Base-by-base conservation (phyloP, 495 filamentous ascomycete species). In the Penicillium parvum region DNA sequence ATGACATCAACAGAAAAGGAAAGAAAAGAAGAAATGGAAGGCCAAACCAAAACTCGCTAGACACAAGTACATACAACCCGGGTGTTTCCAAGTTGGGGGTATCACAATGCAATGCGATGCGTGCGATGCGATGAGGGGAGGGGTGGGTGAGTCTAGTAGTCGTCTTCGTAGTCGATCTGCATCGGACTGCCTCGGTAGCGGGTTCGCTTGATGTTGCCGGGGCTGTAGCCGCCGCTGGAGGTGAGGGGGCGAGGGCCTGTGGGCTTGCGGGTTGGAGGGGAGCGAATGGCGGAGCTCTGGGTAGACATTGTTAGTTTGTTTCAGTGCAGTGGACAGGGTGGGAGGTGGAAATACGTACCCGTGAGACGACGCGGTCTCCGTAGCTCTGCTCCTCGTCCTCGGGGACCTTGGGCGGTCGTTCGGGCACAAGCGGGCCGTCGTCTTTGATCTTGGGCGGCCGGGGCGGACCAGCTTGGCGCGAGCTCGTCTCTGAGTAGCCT, bases 241-340 rank as follows among this genome's bases (percentile, higher is more conserved):
- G 66, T 71, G 19, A 74, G 61, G 7, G 75, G 75, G 33, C 75
- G 71, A 32, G 75, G 75, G 7, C 75, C 75, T 11, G 75, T 78
- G 26, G 75, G 75, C 51, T 78, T 79, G 36, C 75, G 73, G 17
- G 56, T 47, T 25, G 74, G 73, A 4, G 72, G 65, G n/a, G 68
- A 68, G 26, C 61, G 65, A 45, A 73, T 65, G n/a, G 59, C 61
- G 35, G 66, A 71, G 52, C 56, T 60, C 64, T 68, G 40, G 11
- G 18, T 52, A 43, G 43, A 26, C 6, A 29, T 11, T 12, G 7
- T 15, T 32, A 16, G 15, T 14, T 32, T 50, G 30, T 12, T 15
- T n/a, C 2, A 7, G 7, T 7, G 19, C 7, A 3, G 7, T 16
- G 7, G 7, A 16, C 0, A 27, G 1, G 16, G 11, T 37, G 11